Conservation (phyloP, 1,284 basidiomycete species). For the Takashimella koratensis region DNA sequence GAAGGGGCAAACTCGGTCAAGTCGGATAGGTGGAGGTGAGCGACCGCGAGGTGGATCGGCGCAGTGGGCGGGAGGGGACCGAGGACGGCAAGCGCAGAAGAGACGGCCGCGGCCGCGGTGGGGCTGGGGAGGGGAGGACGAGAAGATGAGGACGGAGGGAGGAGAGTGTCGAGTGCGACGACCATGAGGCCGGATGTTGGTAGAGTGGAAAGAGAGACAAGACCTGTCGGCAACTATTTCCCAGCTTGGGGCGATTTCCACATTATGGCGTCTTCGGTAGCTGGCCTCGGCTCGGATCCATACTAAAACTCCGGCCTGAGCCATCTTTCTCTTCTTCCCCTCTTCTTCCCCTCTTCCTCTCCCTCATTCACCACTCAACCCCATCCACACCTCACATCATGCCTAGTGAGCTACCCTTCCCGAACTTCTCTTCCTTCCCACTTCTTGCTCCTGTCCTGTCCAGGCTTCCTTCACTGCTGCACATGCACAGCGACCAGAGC, state of each 20-base stretch:
- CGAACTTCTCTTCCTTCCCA: background rate
- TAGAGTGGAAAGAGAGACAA: background rate
- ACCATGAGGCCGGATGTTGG: background rate
- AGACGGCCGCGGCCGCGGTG: slow-evolving; percentile 3
- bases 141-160: background rate
- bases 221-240: no score
- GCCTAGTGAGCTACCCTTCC: slow-evolving; percentile 11
- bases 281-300: no score
- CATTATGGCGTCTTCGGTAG: no score
- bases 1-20: slow-evolving; percentile 15
- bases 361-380: background rate
- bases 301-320: no score
- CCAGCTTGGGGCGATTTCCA: no score
- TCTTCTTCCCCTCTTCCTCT: background rate
- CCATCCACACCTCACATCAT: no score
- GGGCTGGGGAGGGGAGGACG: slow-evolving; percentile 18
- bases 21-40: slow-evolving; percentile 19
- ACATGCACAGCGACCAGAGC: no score
- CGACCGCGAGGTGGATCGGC: slow-evolving; percentile 31
- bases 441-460: background rate
- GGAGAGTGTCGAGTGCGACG: background rate
- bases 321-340: background rate
- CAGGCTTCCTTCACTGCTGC: no score
- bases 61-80: slow-evolving; percentile 34
- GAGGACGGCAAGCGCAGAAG: slow-evolving; percentile 21